Conservation (phyloP, 225 moss, liverwort and hornwort species). For the Straminergon stramineum region DNA sequence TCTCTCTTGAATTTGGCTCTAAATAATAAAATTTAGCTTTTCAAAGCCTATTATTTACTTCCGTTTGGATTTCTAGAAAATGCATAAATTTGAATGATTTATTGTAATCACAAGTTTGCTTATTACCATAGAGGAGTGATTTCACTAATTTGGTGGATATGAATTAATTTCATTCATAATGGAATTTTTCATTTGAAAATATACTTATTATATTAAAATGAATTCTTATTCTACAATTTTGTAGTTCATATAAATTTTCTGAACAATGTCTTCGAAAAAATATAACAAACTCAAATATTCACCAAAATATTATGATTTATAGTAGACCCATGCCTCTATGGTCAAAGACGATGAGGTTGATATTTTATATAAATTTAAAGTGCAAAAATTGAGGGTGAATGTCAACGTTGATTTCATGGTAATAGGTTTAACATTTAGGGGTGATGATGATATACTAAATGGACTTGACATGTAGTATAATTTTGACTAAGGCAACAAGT, state of each 20-base stretch:
- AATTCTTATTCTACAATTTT: neutral
- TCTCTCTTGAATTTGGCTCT: neutral
- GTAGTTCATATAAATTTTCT: neutral
- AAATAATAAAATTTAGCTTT: neutral
- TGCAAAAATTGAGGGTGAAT: neutral
- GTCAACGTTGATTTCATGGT: neutral
- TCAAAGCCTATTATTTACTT: neutral
- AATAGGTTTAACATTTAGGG: accelerated
- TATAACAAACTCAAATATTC: neutral
- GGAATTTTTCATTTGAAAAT: no score
- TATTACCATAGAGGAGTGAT: neutral
- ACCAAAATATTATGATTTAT: neutral
- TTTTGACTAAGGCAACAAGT: neutral
- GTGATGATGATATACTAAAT: neutral
- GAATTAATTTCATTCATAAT: neutral
- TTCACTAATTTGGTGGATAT: neutral
- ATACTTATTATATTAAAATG: neutral
- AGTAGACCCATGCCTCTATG: no score
- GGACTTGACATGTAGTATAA: neutral
- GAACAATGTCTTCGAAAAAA: neutral
- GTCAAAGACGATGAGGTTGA: no score
- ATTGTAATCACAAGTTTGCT: neutral
- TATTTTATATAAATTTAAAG: neutral
- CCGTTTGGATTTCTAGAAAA: neutral
- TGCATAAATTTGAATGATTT: neutral